Evolutionary conservation across 2,329 filamentous ascomycete species (phyloP), one percentile per base, ranked within the genome.

Genomic region (Colletotrichum caudatum): DNA sequence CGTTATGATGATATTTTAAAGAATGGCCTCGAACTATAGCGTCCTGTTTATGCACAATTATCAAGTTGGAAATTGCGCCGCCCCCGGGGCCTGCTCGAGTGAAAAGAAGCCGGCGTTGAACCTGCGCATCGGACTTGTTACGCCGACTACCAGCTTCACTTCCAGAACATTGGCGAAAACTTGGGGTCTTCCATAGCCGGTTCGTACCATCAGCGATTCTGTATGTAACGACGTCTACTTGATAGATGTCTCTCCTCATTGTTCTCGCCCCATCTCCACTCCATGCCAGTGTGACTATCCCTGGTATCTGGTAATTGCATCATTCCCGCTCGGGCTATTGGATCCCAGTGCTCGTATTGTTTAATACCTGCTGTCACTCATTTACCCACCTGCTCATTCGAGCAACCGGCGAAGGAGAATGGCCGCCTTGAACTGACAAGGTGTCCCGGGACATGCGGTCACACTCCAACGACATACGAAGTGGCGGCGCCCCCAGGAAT

Each of bases 1-100:
- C 18, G 20, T 66, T 14, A 66, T 51, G 64, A 66, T 62, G 56
- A 41, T 53, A 50, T 48, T 33, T 20, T n/a, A n/a, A 26, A 48
- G 7, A 20, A 20, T 18, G 12, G 6, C 7, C 8, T 37, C 7
- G 2, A 20, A 20, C 44, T 37, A 33, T 37, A 33, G 37, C 23
- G 23, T 29, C 18, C 26, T 16, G 20, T 60, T 29, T 29, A n/a
- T 8, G 23, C 57, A 26, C n/a, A 29, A 29, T 33, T 14, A 29
- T 33, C n/a, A n/a, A 46, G 8, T 35, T 35, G 18, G 18, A 33
- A 56, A 20, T n/a, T n/a, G 7, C 6, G 5, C n/a, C 29, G 16
- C 37, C 29, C 16, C 51, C 2, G 9, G 8, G 6, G 12, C 12
- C n/a, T 26, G 26, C 9, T 33, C 14, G 1, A 33, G 39, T 59